Evolutionary conservation across 176 grass and related monocot genomes (phyloP).

Genomic region (Secale cereale): DNA sequence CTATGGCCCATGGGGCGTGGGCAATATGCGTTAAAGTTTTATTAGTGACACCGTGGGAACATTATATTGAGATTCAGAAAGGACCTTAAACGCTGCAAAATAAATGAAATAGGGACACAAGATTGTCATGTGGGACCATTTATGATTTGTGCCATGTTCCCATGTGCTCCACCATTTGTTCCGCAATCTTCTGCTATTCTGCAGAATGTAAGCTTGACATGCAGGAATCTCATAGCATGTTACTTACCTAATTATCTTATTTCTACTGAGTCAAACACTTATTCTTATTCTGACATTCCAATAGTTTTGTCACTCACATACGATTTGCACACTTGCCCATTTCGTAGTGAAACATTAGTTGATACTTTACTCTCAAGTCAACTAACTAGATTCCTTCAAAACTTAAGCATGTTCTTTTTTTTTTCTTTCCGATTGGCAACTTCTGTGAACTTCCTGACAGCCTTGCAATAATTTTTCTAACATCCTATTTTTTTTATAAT

Average conservation of each 20-base stretch:
- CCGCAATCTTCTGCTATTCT: not conserved
- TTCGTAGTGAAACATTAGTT: not conserved
- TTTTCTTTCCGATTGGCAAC: not conserved
- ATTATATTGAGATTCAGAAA: not conserved
- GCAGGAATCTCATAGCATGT: conserved; percentile 20
- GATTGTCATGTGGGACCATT: conserved; percentile 24
- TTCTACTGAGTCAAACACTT: not conserved
- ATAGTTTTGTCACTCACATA: not conserved
- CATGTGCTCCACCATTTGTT: conserved; percentile 26
- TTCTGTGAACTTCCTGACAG: not conserved
- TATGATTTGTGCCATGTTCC: conserved; percentile 5
- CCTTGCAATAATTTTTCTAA: not conserved
- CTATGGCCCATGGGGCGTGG: not conserved
- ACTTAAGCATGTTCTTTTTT: not conserved
- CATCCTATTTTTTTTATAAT: not conserved
- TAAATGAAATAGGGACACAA: not conserved
- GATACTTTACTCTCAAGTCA: not conserved
- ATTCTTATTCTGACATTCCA: not conserved
- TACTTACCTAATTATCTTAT: not conserved
- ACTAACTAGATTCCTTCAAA: not conserved
- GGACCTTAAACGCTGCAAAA: not conserved
- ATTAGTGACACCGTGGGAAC: too few relatives aligned
- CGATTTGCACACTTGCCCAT: not conserved
- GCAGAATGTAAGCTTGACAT: conserved; percentile 24
- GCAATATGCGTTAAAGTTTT: not conserved